Base-by-base conservation (phyloP, 2,329 filamentous ascomycete species). In the Trichoderma atroviride region DNA sequence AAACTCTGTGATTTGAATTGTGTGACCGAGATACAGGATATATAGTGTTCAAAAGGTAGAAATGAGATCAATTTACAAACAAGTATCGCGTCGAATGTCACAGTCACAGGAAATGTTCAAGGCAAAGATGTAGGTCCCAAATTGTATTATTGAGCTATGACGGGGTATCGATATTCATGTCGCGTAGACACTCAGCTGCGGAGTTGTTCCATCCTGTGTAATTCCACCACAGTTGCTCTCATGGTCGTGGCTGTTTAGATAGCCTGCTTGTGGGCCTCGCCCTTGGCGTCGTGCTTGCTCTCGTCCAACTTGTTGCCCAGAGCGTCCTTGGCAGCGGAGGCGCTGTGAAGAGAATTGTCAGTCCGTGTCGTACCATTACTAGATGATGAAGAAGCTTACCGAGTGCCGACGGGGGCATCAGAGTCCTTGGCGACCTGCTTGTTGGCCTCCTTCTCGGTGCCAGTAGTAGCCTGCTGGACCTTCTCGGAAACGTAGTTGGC, bases 371-470 rank as follows among this genome's bases (percentile, higher is more conserved):
- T 19, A 9, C 7, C 6, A 11, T 19, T 3, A 33, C 0, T 2
- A n/a, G n/a, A 4, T 5, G 6, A 53, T 6, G 2, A 16, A 22
- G 47, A 11, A 52, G 59, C 81, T 75, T 79, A 85, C 83, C 89
- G 88, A 77, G 85, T 88, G 76, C 81, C 77, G 69, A 88, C 6
- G 74, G 74, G 73, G 71, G 83, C 83, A 77, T 89, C 81, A 78
- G 74, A 79, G 78, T 88, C 87, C 85, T 91, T 91, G 79, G 89
- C 89, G 73, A 88, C 84, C 73, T 85, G 78, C 87, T 91, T 91
- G 87, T 91, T 91, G 83, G 83, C 83, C 82, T 91, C 88, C 87
- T 91, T 91, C 82, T 84, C 87, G 71, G 86, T 82, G 73, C 85
- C 83, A 71, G 82, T 82, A 72, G 83, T 77, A 71, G 83, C 82